Evolutionary conservation across 257 asterid species (phyloP), one percentile per base, ranked within the genome.

Genomic region (Forsythia viridissima): DNA sequence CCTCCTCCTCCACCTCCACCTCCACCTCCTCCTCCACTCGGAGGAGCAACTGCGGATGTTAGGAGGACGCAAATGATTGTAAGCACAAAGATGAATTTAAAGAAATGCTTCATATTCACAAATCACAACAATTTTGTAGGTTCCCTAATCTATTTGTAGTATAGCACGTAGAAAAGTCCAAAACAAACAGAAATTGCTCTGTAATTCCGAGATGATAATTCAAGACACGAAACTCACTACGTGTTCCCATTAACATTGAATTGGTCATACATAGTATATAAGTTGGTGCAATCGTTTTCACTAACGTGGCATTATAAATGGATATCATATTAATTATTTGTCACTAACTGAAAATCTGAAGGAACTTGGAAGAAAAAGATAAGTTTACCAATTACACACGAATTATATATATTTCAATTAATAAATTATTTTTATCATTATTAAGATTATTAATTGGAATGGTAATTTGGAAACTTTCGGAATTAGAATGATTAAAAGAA

Each of bases 11-110:
- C 24, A 24, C 24, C 24, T 24, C 24, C 24, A 24, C 24, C 24
- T 24, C 24, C 24, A 24, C 24, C 24, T 0, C 82, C 80, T 0
- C 86, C 68, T 0, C 87, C 81, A 6, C 74, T 20, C 0, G 82
- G 59, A 30, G 82, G 70, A 24, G 70, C 70, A 63, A 63, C 70
- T 9, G 18, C 70, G 18, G 70, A 21, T 8, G 70, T 63, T 15
- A 30, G 39, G 70, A 63, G 70, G 70, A 63, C 24, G 38, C 70
- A 63, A 34, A 63, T 30, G 70, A 63, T 10, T 21, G 70, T 63
- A 4, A 63, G 40, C 6, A 63, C 16, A 30, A 63, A 63, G 18
- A 63, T 63, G 39, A 63, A 63, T 63, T 63, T 63, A 40, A 24
- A 11, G 37, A 63, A 3, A 63, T 30, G 38, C 70, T 21, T 63